These are phyloP conservation scores for Cylindrotheca fusiformis DNA, from an alignment of 108 stramenopile species.

Conservation along the genomic window DNA sequence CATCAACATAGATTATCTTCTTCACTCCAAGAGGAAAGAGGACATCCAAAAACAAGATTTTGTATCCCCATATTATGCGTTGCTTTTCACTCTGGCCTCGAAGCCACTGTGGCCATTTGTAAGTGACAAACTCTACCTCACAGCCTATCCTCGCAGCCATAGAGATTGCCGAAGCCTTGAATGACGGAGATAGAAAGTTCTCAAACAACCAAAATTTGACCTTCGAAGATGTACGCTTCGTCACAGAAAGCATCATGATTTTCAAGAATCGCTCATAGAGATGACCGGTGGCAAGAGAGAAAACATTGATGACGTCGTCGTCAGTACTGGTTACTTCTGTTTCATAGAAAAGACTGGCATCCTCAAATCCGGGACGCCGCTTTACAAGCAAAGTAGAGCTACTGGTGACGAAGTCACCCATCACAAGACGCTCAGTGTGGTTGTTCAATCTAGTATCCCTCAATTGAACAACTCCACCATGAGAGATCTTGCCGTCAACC, in stretches of 20 bases:
- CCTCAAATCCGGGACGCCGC: constrained; percentile 59
- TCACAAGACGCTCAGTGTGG: constrained; percentile 50
- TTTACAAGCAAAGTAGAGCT: constrained; percentile 57
- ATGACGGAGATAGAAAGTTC: constrained; percentile 92
- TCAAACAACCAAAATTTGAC: constrained; percentile 99
- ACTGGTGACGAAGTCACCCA: constrained; percentile 65
- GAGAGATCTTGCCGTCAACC: constrained; percentile 35
- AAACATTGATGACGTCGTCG: constrained; percentile 93
- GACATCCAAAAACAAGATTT: constrained; percentile 99
- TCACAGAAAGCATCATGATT: constrained; percentile 99
- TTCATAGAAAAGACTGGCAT: constrained; percentile 57
- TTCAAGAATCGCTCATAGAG: constrained; percentile 96
- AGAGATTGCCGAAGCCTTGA: constrained; percentile 82
- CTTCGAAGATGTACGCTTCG: constrained; percentile 86
- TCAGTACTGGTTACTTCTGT: constrained; percentile 10
- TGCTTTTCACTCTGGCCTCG: constrained; percentile 96
- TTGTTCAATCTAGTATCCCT: constrained; percentile 26
- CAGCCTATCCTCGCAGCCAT: constrained; percentile 88
- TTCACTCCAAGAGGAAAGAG: constrained; percentile 96
- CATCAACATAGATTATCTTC: constrained; percentile 96
- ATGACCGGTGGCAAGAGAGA: constrained; percentile 96
- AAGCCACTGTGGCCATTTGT: constrained; percentile 99
- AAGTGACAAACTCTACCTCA: constrained; percentile 89
- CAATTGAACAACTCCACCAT: constrained; percentile 5
- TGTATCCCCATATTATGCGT: constrained; percentile 99